Base-by-base conservation (phyloP, 805 yeast species). In the Cyberlindnera saturnus region DNA sequence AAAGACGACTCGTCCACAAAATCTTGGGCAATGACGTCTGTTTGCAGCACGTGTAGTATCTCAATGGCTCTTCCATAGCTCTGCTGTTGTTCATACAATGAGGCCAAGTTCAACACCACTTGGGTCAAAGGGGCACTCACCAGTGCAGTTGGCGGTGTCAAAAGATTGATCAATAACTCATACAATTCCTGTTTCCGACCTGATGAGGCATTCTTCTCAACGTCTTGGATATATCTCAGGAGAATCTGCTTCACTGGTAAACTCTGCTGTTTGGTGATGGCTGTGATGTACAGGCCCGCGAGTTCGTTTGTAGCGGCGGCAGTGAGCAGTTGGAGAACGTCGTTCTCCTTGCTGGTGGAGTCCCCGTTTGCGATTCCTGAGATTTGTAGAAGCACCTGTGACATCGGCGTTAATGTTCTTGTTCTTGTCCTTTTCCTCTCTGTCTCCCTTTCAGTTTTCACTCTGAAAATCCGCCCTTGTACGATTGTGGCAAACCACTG, bases 61-160 rank as follows among this genome's bases (percentile, higher is more conserved):
- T 48, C 48, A 11, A 38, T 33, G 3, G 52, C 49, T 11, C 38
- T 30, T 2, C 29, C 11, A 30, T 39, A 46, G 7, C 41, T 7
- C 8, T 33, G 7, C 9, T 44, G 15, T 1, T 32, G 15, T 39
- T 54, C 57, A 30, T 49, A 44, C 3, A 54, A 40, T 2, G 41
- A 19, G 1, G 49, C 35, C 10, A 54, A 40, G 32, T 43, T 44
- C 16, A 49, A 29, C 3, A 43, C 45, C 6, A 42, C 32, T 30
- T 45, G 45, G 30, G 51, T 48, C 6, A 51, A 36, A 0, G 55
- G 49, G 1, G 39, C 29, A 13, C 42, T 41, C 26, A 48, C 44
- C 4, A 38, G 37, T 1, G 48, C 43, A 2, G 57, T 51, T 34
- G 59, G 57, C 7, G 57, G 59, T 1, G 59, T 43, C 35, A 54